Percentiles rank a stretch among this genome's conserved stretches.
These are phyloP conservation scores for Populus pruinosa DNA, from an alignment of 345 rosid genomes.

Conservation along the genomic window DNA sequence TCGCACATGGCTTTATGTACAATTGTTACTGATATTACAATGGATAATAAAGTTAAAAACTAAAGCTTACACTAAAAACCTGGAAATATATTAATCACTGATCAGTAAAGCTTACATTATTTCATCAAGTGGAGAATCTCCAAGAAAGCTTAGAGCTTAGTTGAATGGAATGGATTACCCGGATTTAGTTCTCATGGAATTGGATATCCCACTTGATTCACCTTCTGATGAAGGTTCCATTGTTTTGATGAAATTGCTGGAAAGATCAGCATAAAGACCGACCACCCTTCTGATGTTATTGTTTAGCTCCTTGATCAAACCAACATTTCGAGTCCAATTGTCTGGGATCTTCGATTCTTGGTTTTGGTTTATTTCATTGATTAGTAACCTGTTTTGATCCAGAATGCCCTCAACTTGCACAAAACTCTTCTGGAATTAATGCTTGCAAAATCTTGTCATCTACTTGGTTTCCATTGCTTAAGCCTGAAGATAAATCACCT, in stretches of 20 bases:
- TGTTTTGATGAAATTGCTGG: slow-evolving; percentile 55
- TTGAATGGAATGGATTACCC: too few species aligned
- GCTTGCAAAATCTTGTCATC: slow-evolving; percentile 61
- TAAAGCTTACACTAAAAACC: too few species aligned
- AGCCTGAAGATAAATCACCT: slow-evolving; percentile 57
- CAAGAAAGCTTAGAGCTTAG: too few species aligned
- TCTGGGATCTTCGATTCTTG: slow-evolving; percentile 75
- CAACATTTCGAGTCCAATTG: slow-evolving; percentile 61
- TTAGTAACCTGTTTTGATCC: slow-evolving; percentile 68
- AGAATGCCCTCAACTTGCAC: slow-evolving; percentile 63
- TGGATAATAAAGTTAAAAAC: too few species aligned
- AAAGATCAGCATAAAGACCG: slow-evolving; percentile 67
- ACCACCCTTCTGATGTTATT: slow-evolving; percentile 71
- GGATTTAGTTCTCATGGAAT: too few species aligned
- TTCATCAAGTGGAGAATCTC: too few species aligned
- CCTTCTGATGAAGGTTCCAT: slow-evolving; percentile 66
- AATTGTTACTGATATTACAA: too few species aligned
- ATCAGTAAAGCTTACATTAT: too few species aligned
- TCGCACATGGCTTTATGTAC: too few species aligned
- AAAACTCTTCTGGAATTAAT: slow-evolving; percentile 68
- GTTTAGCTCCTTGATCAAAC: slow-evolving; percentile 78
- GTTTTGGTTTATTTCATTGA: slow-evolving; percentile 74
- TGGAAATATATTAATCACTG: too few species aligned
- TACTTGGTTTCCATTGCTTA: slow-evolving; percentile 47
- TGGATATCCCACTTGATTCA: slow-evolving; percentile 49